These are phyloP conservation scores for Chimonanthus praecox DNA, from an alignment of 164 flowering plant genomes.

Conservation along the genomic window DNA sequence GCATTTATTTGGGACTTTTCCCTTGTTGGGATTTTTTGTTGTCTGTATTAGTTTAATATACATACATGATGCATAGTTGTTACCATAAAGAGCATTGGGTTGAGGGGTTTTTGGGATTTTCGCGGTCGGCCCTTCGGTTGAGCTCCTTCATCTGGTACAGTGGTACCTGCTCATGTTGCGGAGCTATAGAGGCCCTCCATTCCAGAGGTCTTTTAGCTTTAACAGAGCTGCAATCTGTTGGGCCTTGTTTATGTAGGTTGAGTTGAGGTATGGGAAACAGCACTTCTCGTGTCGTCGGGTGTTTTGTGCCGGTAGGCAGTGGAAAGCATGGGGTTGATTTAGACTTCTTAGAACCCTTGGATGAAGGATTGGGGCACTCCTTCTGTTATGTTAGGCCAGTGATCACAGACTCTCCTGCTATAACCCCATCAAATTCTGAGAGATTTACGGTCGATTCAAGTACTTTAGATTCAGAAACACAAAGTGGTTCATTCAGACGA, in stretches of 20 bases:
- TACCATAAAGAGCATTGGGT: slow-evolving; percentile 19
- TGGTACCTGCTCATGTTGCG: slow-evolving; percentile 25
- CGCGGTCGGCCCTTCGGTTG: slow-evolving; percentile 6
- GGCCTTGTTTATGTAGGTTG: slow-evolving; percentile 9
- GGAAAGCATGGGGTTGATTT: slow-evolving; percentile 26
- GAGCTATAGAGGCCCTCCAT: slow-evolving; percentile 20
- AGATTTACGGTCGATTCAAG: slow-evolving; percentile 63
- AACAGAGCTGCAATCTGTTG: neutral
- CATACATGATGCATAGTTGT: slow-evolving; percentile 20
- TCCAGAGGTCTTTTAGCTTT: slow-evolving; percentile 6
- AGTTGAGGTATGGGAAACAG: slow-evolving; percentile 27
- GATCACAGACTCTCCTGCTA: slow-evolving; percentile 46
- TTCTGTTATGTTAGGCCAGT: slow-evolving; percentile 65
- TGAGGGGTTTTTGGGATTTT: slow-evolving; percentile 23
- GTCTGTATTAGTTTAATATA: neutral
- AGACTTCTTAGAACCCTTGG: slow-evolving; percentile 52
- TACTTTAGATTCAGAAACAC: slow-evolving; percentile 50
- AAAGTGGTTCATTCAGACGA: slow-evolving; percentile 49
- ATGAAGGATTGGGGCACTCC: slow-evolving; percentile 70
- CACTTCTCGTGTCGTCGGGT: slow-evolving; percentile 32
- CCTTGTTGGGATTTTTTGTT: slow-evolving; percentile 3
- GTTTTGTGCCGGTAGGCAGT: slow-evolving; percentile 29
- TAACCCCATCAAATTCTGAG: slow-evolving; percentile 60
- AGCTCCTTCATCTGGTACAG: slow-evolving; percentile 9
- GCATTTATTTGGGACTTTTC: neutral